Evolutionary conservation across 176 grass and related monocot genomes (phyloP).

Genomic region (Puya raimondii): DNA sequence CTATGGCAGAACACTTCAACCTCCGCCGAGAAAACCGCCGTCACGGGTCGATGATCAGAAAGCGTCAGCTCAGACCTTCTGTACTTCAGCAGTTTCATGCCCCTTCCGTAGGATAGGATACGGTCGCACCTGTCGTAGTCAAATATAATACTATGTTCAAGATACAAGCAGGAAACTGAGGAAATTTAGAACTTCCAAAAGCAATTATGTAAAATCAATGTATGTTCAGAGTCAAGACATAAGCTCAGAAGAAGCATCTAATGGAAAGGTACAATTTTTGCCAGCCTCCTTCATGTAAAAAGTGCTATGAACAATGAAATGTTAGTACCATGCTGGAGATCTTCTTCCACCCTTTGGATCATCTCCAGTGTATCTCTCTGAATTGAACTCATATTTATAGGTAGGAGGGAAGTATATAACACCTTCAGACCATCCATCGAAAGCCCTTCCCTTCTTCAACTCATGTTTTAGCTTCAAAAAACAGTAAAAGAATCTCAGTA

Average conservation of each 20-base stretch:
- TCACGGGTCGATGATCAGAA: conserved; percentile 85
- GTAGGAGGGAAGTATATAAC: conserved; percentile 79
- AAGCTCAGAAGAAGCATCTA: no score
- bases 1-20: conserved; percentile 67
- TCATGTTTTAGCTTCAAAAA: conserved; percentile 59
- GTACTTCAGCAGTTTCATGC: conserved; percentile 40
- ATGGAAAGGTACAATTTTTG: no score
- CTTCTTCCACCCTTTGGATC: conserved; percentile 52
- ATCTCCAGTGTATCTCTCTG: conserved; percentile 53
- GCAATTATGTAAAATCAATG: no score
- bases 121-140: conserved; percentile 49
- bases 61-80: conserved; percentile 44
- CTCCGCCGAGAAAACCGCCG: conserved; percentile 59
- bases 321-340: conserved; percentile 80
- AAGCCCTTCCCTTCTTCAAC: conserved; percentile 53
- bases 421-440: conserved; percentile 86
- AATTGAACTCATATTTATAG: conserved; percentile 69
- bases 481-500: conserved; percentile 1
- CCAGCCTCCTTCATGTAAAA: background rate
- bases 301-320: background rate
- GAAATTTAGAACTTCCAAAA: background rate
- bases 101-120: conserved; percentile 59
- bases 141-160: background rate
- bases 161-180: background rate
- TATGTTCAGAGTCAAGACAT: no score